Evolutionary conservation across 2,329 filamentous ascomycete species (phyloP).

Genomic region (Rhytidhysteron rufulum): DNA sequence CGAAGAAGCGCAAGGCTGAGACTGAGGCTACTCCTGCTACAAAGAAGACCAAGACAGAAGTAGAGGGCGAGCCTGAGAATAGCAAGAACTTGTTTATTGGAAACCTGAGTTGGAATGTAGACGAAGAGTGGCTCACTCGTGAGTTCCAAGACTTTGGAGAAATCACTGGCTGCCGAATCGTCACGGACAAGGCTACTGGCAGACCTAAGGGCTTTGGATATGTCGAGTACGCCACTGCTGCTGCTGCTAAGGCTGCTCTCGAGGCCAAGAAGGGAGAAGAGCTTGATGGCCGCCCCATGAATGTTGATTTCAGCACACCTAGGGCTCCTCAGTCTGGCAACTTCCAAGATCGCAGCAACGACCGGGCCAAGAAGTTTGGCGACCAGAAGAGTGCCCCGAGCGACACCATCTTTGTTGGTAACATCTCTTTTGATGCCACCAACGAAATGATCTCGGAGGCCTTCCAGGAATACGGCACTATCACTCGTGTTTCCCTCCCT

Average conservation of each 20-base stretch:
- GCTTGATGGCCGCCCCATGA: conserved; percentile 70
- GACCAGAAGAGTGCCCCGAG: conserved; percentile 75
- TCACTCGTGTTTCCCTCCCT: conserved; percentile 79
- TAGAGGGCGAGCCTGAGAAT: conserved; percentile 43
- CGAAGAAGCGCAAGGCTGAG: conserved; percentile 67
- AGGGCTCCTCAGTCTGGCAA: conserved; percentile 50
- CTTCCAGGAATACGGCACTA: conserved; percentile 67
- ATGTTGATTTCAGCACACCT: conserved; percentile 73
- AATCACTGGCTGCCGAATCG: conserved; percentile 69
- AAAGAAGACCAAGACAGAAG: conserved; percentile 65
- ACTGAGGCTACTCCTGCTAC: conserved; percentile 46
- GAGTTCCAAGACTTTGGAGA: conserved; percentile 79
- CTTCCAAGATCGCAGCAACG: conserved; percentile 42
- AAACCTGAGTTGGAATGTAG: conserved; percentile 85
- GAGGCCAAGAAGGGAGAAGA: conserved; percentile 71
- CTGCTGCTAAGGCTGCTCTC: conserved; percentile 67
- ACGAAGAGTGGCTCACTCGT: conserved; percentile 74
- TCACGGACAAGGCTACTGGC: conserved; percentile 75
- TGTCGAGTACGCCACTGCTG: conserved; percentile 73
- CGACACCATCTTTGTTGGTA: conserved; percentile 88
- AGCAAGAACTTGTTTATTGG: conserved; percentile 78
- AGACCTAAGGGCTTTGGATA: conserved; percentile 92
- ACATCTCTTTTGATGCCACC: conserved; percentile 78
- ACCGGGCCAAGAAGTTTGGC: conserved; percentile 66
- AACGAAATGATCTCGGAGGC: conserved; percentile 71